Evolutionary conservation across 1,284 basidiomycete genomes (phyloP).

Genomic region (Heterobasidion irregulare): DNA sequence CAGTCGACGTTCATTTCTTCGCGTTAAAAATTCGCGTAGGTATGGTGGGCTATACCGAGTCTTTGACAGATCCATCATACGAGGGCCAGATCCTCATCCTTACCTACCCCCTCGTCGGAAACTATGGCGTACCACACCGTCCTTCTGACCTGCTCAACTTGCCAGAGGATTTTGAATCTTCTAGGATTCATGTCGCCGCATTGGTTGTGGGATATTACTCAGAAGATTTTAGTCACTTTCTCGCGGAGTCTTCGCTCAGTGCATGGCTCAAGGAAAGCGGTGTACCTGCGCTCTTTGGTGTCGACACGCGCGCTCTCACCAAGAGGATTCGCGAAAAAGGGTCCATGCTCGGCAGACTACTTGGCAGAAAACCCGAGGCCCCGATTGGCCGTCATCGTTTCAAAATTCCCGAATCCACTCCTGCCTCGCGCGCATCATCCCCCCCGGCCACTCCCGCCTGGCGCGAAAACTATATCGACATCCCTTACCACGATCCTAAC

Average conservation of each 20-base stretch:
- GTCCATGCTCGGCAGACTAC: conserved; percentile 81
- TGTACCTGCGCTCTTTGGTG: conserved; percentile 92
- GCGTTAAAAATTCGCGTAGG: conserved; percentile 38
- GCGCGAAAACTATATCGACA: conserved; percentile 75
- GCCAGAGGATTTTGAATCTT: conserved; percentile 87
- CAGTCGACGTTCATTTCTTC: conserved; percentile 1
- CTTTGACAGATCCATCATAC: conserved; percentile 97
- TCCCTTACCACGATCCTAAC: conserved; percentile 89
- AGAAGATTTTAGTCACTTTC: conserved; percentile 92
- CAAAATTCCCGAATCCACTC: conserved; percentile 25
- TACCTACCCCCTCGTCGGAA: conserved; percentile 95
- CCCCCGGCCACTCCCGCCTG: conserved; percentile 50
- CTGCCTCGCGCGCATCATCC: conserved; percentile 43
- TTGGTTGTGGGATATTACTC: conserved; percentile 94
- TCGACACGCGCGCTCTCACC: conserved; percentile 96
- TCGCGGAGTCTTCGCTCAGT: conserved; percentile 84
- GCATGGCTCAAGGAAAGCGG: conserved; percentile 95
- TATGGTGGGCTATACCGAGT: conserved; percentile 99
- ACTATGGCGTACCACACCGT: conserved; percentile 95
- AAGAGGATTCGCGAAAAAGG: conserved; percentile 96
- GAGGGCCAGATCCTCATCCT: conserved; percentile 97
- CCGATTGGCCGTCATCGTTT: conserved; percentile 25
- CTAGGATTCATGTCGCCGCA: conserved; percentile 88
- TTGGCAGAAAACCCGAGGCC: conserved; percentile 48
- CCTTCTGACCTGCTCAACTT: conserved; percentile 42